Conservation (phyloP, 352 stramenopile species). For the Pythium plurisporium region DNA sequence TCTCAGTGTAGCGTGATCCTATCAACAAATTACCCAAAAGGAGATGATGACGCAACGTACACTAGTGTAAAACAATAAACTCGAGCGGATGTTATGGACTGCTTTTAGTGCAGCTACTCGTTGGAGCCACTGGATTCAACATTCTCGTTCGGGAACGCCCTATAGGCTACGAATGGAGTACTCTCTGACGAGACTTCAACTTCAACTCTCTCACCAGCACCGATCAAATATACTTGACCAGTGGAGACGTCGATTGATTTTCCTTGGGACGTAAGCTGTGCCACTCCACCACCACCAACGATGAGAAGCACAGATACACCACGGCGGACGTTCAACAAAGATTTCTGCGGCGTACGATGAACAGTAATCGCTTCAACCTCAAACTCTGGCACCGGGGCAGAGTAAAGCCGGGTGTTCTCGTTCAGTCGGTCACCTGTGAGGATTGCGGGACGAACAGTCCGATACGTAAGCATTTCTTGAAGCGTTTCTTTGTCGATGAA, state of each 20-base stretch:
- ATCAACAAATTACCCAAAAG: constrained; percentile 39
- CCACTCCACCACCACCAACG: background rate
- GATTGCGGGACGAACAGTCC: constrained; percentile 51
- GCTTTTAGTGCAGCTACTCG: background rate
- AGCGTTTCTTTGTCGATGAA: constrained; percentile 98
- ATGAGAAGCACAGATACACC: constrained; percentile 17
- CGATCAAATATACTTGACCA: constrained; percentile 12
- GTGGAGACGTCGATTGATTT: constrained; percentile 1
- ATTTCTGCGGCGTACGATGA: background rate
- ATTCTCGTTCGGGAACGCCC: constrained; percentile 20
- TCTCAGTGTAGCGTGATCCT: constrained; percentile 66
- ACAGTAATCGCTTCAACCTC: constrained; percentile 66
- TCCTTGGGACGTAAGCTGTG: background rate
- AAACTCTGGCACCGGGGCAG: constrained; percentile 89
- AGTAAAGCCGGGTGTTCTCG: constrained; percentile 77
- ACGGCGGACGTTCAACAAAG: background rate
- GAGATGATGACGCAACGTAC: constrained; percentile 1
- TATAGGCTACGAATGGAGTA: constrained; percentile 8
- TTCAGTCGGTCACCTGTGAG: constrained; percentile 48
- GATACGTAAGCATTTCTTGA: constrained; percentile 97
- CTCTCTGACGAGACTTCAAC: background rate
- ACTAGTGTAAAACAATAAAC: constrained; percentile 14
- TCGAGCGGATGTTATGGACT: background rate
- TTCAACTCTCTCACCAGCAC: constrained; percentile 8
- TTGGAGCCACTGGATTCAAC: background rate